phyloP scores from a whole-genome alignment of 2,329 filamentous ascomycete genomes.

The Hypoxylon sp. region DNA sequence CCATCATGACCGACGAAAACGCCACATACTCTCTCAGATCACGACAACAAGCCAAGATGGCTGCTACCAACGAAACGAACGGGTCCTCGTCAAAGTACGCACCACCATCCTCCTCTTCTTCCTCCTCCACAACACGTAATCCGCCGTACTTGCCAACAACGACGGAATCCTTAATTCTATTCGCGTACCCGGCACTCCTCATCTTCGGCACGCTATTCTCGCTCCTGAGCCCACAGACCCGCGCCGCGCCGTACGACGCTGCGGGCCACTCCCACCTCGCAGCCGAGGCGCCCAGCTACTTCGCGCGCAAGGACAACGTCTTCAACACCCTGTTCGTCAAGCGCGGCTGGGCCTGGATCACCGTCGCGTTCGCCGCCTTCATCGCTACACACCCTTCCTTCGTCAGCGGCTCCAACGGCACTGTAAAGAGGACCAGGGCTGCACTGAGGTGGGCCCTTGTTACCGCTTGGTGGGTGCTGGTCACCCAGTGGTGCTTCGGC shows the following conservation, averaged over 20 bases:
- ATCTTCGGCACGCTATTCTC: conserved; percentile 87
- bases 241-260: conserved; percentile 73
- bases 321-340: conserved; percentile 97
- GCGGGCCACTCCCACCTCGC: conserved; percentile 74
- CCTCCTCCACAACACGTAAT: conserved; percentile 54
- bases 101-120: conserved; percentile 33
- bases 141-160: conserved; percentile 78
- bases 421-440: conserved; percentile 69
- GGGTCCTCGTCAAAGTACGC: conserved; percentile 21
- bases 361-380: conserved; percentile 79
- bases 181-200: conserved; percentile 82
- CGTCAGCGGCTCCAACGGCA: conserved; percentile 51
- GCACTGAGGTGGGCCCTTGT: conserved; percentile 77
- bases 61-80: conserved; percentile 28
- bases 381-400: conserved; percentile 75
- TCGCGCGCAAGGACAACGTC: conserved; percentile 92
- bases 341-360: conserved; percentile 93
- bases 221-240: conserved; percentile 79
- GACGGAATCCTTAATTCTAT: conserved; percentile 75
- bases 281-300: conserved; percentile 82
- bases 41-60: conserved; percentile 49
- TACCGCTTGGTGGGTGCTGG: conserved; percentile 84
- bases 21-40: conserved; percentile 45
- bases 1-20: conserved; percentile 47
- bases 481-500: conserved; percentile 98